Base-by-base conservation (phyloP, 1,284 basidiomycete species). In the Vanrija sp. region DNA sequence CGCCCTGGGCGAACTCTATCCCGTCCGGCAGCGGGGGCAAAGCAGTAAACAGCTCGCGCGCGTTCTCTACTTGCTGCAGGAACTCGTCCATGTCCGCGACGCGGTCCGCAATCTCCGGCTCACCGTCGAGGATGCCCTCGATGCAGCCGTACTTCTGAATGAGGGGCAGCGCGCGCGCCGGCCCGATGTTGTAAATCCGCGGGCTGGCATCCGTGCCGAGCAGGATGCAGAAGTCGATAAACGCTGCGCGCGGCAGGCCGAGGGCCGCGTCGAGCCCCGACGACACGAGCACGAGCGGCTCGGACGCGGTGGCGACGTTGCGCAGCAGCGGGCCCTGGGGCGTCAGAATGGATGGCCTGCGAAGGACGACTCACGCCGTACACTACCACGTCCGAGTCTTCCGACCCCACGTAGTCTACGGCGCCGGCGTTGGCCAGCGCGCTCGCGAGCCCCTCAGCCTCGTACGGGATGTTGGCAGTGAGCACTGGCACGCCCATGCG, bases 131-230 rank as follows among this genome's bases (percentile, higher is more conserved):
- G 42, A 92, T 79, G 3, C 77, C 75, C 73, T 93, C 91, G 63
- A 94, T 92, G 8, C 81, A 80, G 1, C 84, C 84, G 67, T 91
- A 77, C 61, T 82, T 73, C 45, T 80, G 79, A 49, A 95, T 87
- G 57, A 88, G 83, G 59, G 83, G 83, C 65, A 87, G 82, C 0
- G 89, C 89, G 1, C 83, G 84, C 0, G 75, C 71, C 0, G 90
- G 89, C 0, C 91, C 91, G 4, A 94, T 78, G 51, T 86, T 85
- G 55, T 83, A 85, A 61, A 95, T 87, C 1, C 91, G 83, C 44
- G 85, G 83, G 0, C 88, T 86, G 63, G 94, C 93, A 73, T 95
- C 91, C 0, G 91, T 95, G 5, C 91, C 91, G 14, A 91, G 81
- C 3, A 95, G 80, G 43, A 95, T 81, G 1, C 83, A 85, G 70